A percentile compares a stretch with the other conserved stretches of the same genome.
phyloP scores from a whole-genome alignment of 2,329 filamentous ascomycete species.

The Endothia cerciana region DNA sequence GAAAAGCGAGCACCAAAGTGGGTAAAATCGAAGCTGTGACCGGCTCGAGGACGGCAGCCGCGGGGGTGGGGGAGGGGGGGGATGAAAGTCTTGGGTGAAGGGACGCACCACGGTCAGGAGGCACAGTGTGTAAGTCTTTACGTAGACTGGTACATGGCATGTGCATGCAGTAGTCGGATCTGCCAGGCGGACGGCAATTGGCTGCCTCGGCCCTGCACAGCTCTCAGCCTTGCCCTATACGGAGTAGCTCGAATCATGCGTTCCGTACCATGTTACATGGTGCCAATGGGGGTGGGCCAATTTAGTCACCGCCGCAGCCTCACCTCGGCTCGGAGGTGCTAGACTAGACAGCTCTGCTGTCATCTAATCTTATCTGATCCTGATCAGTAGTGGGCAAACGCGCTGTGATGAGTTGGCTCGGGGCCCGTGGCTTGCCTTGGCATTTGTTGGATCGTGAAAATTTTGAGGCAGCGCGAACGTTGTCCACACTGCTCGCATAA shows the following conservation, averaged over 20 bases:
- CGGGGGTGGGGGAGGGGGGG: neutral
- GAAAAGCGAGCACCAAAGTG: constrained; percentile 35
- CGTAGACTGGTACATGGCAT: too few species aligned
- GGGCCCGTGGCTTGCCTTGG: neutral
- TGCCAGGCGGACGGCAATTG: neutral
- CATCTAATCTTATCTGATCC: constrained; percentile 27
- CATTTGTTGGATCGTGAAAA: neutral
- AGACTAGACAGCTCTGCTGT: neutral
- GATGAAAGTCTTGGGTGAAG: neutral
- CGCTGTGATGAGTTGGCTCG: neutral
- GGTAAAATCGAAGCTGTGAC: constrained; percentile 34
- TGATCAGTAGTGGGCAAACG: neutral
- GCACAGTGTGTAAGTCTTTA: too few species aligned
- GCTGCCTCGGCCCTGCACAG: neutral
- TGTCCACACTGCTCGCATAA: neutral
- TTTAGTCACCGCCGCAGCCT: neutral
- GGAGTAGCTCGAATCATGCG: too few species aligned
- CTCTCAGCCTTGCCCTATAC: neutral
- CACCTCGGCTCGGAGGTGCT: neutral
- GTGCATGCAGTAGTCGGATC: too few species aligned
- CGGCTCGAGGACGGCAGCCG: neutral
- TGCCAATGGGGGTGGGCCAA: neutral
- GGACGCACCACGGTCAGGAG: neutral
- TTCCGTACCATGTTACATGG: neutral
- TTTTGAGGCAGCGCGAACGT: neutral